These are phyloP conservation scores for Scytalidium sp. DNA, from an alignment of 2,329 filamentous ascomycete genomes.

Conservation along the genomic window DNA sequence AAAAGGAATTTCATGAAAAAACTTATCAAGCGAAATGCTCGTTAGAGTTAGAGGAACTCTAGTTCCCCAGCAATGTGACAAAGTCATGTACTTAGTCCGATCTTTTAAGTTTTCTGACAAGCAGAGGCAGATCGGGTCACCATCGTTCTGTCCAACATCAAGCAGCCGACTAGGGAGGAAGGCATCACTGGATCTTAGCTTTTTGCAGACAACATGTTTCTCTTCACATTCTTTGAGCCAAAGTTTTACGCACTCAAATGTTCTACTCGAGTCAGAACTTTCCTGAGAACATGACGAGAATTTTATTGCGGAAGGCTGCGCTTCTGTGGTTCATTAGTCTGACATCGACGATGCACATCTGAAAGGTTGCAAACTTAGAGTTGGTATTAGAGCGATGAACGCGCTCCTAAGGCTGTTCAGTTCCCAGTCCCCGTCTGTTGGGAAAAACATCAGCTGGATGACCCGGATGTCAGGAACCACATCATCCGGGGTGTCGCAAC, in stretches of 20 bases:
- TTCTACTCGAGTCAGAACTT: background rate
- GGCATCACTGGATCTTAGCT: background rate
- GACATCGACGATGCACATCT: background rate
- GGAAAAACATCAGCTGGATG: too few relatives aligned
- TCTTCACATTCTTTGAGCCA: slow-evolving; percentile 1
- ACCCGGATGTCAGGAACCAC: background rate
- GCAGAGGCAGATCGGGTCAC: background rate
- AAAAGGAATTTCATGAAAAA: slow-evolving; percentile 10
- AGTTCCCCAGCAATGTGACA: slow-evolving; percentile 25
- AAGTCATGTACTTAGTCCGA: slow-evolving; percentile 16
- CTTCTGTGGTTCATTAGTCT: background rate
- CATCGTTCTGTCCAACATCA: background rate
- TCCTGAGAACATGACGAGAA: background rate
- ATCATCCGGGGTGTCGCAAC: background rate
- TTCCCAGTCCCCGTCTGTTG: background rate
- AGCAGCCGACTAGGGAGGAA: background rate
- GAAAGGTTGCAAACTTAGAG: background rate
- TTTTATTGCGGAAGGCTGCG: background rate
- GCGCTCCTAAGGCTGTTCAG: background rate
- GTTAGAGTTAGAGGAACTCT: slow-evolving; percentile 11
- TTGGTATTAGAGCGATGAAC: background rate
- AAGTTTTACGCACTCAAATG: background rate
- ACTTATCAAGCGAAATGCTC: slow-evolving; percentile 5
- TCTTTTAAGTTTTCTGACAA: background rate
- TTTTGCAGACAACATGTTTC: background rate